These are phyloP conservation scores for Pontederia paniculata DNA, from an alignment of 176 grass and related monocot species.

Conservation along the genomic window DNA sequence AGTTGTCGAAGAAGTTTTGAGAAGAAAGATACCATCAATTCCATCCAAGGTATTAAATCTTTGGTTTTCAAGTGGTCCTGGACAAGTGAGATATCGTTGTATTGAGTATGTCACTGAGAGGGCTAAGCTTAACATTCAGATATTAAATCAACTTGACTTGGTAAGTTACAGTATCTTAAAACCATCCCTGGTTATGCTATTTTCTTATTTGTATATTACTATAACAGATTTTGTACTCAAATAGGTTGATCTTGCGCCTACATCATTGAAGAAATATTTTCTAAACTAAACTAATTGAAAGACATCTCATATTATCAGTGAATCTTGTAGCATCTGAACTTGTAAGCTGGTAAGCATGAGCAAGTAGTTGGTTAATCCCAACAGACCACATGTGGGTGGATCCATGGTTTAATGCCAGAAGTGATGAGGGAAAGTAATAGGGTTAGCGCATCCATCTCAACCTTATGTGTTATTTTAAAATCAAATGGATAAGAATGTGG, in stretches of 20 bases:
- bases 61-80: slow-evolving; percentile 73
- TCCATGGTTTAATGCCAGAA: too few species aligned
- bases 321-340: too few species aligned
- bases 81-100: slow-evolving; percentile 50
- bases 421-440: too few species aligned
- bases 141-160: slow-evolving; percentile 85
- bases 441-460: too few species aligned
- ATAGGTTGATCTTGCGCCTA: not conserved
- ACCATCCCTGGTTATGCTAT: slow-evolving; percentile 5
- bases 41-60: slow-evolving; percentile 62
- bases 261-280: not conserved
- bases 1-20: slow-evolving; percentile 82
- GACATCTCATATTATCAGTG: too few species aligned
- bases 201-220: slow-evolving; percentile 3
- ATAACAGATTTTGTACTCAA: not conserved
- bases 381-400: too few species aligned
- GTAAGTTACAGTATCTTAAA: slow-evolving; percentile 26
- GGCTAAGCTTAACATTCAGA: slow-evolving; percentile 65
- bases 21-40: slow-evolving; percentile 71
- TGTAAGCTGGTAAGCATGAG: too few species aligned
- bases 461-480: too few species aligned
- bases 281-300: too few species aligned
- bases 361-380: too few species aligned
- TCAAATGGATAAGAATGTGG: too few species aligned
- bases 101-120: slow-evolving; percentile 53